Evolutionary conservation across 2,329 filamentous ascomycete species (phyloP).

Genomic region (Beauveria asiatica): DNA sequence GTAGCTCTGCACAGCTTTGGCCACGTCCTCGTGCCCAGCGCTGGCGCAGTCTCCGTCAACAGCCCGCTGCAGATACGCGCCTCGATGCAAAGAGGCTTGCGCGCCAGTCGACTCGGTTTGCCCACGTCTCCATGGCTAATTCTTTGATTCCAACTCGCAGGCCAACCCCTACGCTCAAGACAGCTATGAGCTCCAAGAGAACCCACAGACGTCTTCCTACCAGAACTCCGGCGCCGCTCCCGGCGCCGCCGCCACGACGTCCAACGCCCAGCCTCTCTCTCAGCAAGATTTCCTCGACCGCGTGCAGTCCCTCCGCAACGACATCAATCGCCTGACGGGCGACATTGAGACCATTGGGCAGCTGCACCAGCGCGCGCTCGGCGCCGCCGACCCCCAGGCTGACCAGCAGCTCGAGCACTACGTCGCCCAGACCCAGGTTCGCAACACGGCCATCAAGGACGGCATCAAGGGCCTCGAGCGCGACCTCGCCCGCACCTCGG

Average conservation of each 20-base stretch:
- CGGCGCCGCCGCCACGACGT: conserved; percentile 13
- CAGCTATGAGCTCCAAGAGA: conserved; percentile 42
- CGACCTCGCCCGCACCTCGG: conserved; percentile 57
- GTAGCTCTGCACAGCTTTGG: not conserved
- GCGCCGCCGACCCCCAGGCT: conserved; percentile 51
- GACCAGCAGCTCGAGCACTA: conserved; percentile 55
- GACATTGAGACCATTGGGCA: conserved; percentile 60
- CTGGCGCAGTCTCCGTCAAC: not conserved
- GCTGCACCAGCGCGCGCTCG: conserved; percentile 63
- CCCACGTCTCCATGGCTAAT: not conserved
- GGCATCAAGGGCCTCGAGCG: conserved; percentile 68
- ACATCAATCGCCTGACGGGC: conserved; percentile 58
- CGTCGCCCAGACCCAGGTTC: conserved; percentile 60
- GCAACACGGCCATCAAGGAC: conserved; percentile 69
- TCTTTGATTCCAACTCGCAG: conserved; percentile 11
- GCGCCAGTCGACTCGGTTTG: not conserved
- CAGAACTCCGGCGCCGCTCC: not conserved
- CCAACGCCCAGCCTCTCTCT: conserved; percentile 33
- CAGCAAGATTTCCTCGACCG: conserved; percentile 61
- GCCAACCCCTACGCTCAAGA: conserved; percentile 24
- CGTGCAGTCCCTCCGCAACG: conserved; percentile 56
- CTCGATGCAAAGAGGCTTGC: not conserved
- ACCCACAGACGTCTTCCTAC: conserved; percentile 16
- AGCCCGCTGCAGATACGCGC: not conserved
- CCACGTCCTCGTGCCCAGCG: not conserved